These are phyloP conservation scores for Dionaea muscipula DNA, from an alignment of 179 eudicot species.

Conservation along the genomic window DNA sequence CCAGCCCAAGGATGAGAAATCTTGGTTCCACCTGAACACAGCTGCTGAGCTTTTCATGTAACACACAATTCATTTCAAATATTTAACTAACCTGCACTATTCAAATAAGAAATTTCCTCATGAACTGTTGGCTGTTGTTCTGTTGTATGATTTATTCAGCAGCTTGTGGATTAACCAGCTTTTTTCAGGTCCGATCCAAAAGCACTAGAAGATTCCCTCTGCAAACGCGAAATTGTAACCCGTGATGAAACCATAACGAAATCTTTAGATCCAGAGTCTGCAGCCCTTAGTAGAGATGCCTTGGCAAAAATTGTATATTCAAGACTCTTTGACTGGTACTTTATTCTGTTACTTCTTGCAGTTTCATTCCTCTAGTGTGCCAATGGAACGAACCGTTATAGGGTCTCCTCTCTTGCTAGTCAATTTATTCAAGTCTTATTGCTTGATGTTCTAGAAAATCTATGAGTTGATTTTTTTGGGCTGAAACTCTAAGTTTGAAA, in stretches of 20 bases:
- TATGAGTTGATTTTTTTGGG: no score
- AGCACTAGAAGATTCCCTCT: constrained; percentile 88
- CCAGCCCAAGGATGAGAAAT: constrained; percentile 83
- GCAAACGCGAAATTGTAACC: constrained; percentile 92
- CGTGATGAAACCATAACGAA: constrained; percentile 94
- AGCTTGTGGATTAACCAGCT: constrained; percentile 5
- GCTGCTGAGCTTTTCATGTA: constrained; percentile 94
- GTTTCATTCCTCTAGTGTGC: neutral
- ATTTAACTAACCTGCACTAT: neutral
- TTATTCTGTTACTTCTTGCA: constrained; percentile 7
- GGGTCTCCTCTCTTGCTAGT: no score
- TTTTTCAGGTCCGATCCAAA: constrained; percentile 73
- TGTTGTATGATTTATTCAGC: neutral
- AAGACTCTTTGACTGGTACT: constrained; percentile 90
- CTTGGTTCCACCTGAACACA: constrained; percentile 68
- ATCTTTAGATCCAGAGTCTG: constrained; percentile 82
- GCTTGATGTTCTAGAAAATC: no score
- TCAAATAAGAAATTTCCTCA: neutral
- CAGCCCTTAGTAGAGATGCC: constrained; percentile 83
- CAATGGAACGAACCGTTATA: neutral
- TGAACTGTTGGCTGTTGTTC: no score
- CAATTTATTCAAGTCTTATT: no score
- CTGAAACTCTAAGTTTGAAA: no score
- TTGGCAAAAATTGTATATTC: constrained; percentile 94
- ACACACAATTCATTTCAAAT: constrained; percentile 8